A percentile compares a stretch with the other conserved stretches of the same genome.
Conservation (phyloP, 805 yeast genomes). For the Nakazawaea wyomingensis region DNA sequence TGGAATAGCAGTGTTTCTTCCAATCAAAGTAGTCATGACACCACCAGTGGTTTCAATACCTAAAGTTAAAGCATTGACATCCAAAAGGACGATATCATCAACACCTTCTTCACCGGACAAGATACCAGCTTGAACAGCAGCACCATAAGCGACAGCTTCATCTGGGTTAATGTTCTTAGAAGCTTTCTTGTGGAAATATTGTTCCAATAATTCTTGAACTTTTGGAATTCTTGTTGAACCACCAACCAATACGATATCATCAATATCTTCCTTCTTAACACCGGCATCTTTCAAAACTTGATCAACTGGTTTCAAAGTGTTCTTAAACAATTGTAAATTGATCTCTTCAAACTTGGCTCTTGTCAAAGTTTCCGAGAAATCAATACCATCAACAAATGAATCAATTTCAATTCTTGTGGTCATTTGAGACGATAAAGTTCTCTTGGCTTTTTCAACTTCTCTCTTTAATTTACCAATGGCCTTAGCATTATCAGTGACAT, state of each 20-base stretch:
- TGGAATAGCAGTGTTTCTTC: constrained; percentile 94
- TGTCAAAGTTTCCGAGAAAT: constrained; percentile 90
- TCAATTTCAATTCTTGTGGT: constrained; percentile 96
- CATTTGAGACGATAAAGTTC: constrained; percentile 92
- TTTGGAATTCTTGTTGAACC: constrained; percentile 99
- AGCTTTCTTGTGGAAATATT: constrained; percentile 88
- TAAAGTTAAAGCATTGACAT: constrained; percentile 88
- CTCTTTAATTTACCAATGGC: constrained; percentile 92
- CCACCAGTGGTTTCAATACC: constrained; percentile 98
- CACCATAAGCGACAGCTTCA: constrained; percentile 99
- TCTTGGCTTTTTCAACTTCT: constrained; percentile 97
- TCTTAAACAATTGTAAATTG: constrained; percentile 87
- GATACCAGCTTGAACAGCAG: constrained; percentile 99
- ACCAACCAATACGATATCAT: constrained; percentile 96
- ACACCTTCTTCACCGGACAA: constrained; percentile 93
- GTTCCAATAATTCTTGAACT: constrained; percentile 89
- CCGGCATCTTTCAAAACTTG: constrained; percentile 93
- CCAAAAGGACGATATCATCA: constrained; percentile 83
- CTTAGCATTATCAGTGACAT: constrained; percentile 73
- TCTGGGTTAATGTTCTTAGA: constrained; percentile 98
- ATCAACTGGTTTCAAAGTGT: constrained; percentile 93
- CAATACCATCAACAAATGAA: constrained; percentile 90
- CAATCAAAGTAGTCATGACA: constrained; percentile 92
- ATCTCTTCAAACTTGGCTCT: constrained; percentile 98
- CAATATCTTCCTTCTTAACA: constrained; percentile 77